phyloP scores from a whole-genome alignment of 2,329 filamentous ascomycete genomes.

The Thyridium curvatum region DNA sequence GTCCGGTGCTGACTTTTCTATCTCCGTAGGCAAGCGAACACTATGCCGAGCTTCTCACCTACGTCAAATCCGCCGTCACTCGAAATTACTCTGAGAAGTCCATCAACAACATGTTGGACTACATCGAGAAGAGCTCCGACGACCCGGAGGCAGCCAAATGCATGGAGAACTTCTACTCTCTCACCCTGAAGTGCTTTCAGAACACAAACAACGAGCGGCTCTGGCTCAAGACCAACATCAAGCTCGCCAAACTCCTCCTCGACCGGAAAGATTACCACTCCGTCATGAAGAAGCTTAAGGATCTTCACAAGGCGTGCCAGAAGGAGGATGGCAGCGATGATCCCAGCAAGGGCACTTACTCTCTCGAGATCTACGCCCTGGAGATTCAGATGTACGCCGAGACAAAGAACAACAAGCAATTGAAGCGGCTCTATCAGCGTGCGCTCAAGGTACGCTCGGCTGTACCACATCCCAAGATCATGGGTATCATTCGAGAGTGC shows the following conservation, averaged over 20 bases:
- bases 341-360: conserved; percentile 92
- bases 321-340: conserved; percentile 82
- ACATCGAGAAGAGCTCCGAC: conserved; percentile 83
- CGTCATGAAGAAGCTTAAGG: conserved; percentile 75
- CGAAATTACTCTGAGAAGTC: conserved; percentile 99
- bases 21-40: conserved; percentile 76
- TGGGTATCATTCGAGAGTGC: conserved; percentile 98
- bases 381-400: conserved; percentile 99
- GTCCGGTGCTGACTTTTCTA: conserved; percentile 1
- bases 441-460: conserved; percentile 92
- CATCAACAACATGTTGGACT: conserved; percentile 98
- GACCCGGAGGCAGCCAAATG: conserved; percentile 67
- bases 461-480: conserved; percentile 96
- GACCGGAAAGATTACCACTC: conserved; percentile 83
- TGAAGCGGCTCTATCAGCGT: conserved; percentile 87
- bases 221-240: conserved; percentile 98
- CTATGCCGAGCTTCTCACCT: conserved; percentile 91
- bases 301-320: conserved; percentile 86
- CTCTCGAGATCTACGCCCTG: conserved; percentile 89
- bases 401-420: conserved; percentile 93
- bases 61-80: conserved; percentile 94
- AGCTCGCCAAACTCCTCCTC: conserved; percentile 84
- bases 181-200: conserved; percentile 91
- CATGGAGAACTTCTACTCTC: conserved; percentile 92
- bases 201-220: conserved; percentile 95